Conservation (phyloP, 2,329 filamentous ascomycete species). For the Arthrinium puccinioides region DNA sequence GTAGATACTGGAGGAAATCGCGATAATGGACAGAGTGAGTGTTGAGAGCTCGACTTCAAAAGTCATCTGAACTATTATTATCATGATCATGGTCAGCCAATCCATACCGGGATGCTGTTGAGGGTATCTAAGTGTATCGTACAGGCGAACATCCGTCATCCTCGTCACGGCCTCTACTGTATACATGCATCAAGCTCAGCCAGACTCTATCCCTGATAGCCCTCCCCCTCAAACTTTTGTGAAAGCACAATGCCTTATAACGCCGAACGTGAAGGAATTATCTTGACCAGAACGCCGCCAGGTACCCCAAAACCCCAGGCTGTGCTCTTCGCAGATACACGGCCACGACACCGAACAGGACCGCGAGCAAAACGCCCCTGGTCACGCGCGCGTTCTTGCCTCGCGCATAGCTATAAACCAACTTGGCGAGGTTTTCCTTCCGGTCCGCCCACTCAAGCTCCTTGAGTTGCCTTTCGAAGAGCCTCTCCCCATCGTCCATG, state of each 20-base stretch:
- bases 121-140: too few relatives aligned
- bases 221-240: too few relatives aligned
- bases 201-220: too few relatives aligned
- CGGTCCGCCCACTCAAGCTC: conserved; percentile 64
- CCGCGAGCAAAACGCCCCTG: conserved; percentile 52
- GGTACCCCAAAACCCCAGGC: conserved; percentile 17
- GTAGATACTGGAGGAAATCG: too few relatives aligned
- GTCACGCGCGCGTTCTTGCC: conserved; percentile 32
- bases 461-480: conserved; percentile 64
- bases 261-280: too few relatives aligned
- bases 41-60: too few relatives aligned
- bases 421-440: conserved; percentile 38
- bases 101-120: too few relatives aligned
- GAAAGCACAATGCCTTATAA: too few relatives aligned
- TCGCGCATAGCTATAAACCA: conserved; percentile 58
- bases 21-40: too few relatives aligned
- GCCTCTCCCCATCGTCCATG: conserved; percentile 55
- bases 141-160: not conserved
- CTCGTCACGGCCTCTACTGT: too few relatives aligned
- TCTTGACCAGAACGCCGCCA: conserved; percentile 16
- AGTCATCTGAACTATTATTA: too few relatives aligned
- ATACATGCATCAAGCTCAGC: not conserved
- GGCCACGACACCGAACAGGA: conserved; percentile 61
- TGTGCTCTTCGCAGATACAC: conserved; percentile 53
- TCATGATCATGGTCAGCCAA: too few relatives aligned